Evolutionary conservation across 2,329 filamentous ascomycete species (phyloP).

Genomic region (Fusarium vanettenii): DNA sequence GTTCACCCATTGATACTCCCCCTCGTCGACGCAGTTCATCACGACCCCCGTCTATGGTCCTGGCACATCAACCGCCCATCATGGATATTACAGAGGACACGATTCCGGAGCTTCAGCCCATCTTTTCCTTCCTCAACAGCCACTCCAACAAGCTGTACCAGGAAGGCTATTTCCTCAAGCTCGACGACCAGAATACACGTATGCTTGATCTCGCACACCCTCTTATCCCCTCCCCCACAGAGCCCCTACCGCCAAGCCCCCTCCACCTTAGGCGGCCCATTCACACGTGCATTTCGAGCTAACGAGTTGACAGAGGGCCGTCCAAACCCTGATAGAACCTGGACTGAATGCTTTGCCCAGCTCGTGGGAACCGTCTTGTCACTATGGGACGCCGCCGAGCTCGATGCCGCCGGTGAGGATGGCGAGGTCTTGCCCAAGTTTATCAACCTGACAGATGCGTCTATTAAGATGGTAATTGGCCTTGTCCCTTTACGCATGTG

Average conservation of each 20-base stretch:
- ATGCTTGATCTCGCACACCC: conserved; percentile 54
- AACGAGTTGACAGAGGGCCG: conserved; percentile 75
- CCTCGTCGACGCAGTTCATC: conserved; percentile 63
- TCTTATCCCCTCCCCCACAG: conserved; percentile 8
- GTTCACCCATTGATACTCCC: conserved; percentile 56
- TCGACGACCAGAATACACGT: conserved; percentile 95
- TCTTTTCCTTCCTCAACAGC: conserved; percentile 93
- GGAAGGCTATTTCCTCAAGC: conserved; percentile 96
- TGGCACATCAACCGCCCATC: conserved; percentile 85
- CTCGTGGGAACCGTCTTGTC: conserved; percentile 95
- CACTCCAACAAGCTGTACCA: conserved; percentile 97
- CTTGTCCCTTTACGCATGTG: conserved; percentile 2
- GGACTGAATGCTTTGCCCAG: conserved; percentile 97
- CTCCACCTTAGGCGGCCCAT: conserved; percentile 10
- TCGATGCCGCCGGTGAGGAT: conserved; percentile 87
- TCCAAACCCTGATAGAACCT: conserved; percentile 85
- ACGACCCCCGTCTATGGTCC: conserved; percentile 85
- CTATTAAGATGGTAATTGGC: conserved; percentile 88
- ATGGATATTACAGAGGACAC: conserved; percentile 90
- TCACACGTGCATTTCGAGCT: conserved; percentile 17
- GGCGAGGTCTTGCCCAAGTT: conserved; percentile 91
- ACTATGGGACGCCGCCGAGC: conserved; percentile 92
- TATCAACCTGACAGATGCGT: conserved; percentile 96
- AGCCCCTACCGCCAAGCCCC: conserved; percentile 23
- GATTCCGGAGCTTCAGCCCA: conserved; percentile 90